Percentiles rank a stretch among this genome's conserved stretches.
These are phyloP conservation scores for Candida silvicultrix DNA, from an alignment of 805 yeast species.

Conservation along the genomic window DNA sequence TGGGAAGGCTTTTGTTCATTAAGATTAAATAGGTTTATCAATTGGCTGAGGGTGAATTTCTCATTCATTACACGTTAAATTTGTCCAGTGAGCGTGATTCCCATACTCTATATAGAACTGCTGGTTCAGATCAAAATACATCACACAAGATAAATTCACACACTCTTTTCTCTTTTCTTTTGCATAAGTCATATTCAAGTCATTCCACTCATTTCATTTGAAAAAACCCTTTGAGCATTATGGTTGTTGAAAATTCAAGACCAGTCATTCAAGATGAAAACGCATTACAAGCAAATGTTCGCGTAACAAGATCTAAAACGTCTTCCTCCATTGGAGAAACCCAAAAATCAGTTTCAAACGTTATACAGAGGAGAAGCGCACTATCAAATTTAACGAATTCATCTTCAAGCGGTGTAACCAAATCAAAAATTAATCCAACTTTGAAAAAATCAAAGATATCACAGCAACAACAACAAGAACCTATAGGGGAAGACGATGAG, in stretches of 20 bases:
- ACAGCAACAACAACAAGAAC: not conserved
- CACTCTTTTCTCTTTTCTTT: too few species aligned
- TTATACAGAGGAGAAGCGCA: conserved; percentile 16
- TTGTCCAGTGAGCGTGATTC: too few species aligned
- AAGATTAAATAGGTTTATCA: too few species aligned
- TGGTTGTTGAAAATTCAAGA: conserved; percentile 1
- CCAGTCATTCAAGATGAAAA: conserved; percentile 16
- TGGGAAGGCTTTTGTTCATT: too few species aligned
- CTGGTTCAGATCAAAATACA: not conserved
- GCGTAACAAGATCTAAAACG: conserved; percentile 8
- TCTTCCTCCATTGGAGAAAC: not conserved
- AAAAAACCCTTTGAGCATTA: conserved; percentile 9
- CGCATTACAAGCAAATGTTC: conserved; percentile 1
- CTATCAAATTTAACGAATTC: conserved; percentile 22
- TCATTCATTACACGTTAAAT: too few species aligned
- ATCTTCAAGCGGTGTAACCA: conserved; percentile 7
- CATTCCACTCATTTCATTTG: not conserved
- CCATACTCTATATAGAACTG: not conserved
- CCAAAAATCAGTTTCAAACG: not conserved
- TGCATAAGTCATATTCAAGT: too few species aligned
- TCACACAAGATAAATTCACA: too few species aligned
- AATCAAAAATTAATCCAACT: not conserved
- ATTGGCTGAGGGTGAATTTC: too few species aligned
- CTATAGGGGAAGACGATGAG: not conserved
- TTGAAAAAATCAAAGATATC: too few species aligned